Conservation (phyloP, 2,329 filamentous ascomycete genomes). For the Stagonosporopsis cucurbitacearum region DNA sequence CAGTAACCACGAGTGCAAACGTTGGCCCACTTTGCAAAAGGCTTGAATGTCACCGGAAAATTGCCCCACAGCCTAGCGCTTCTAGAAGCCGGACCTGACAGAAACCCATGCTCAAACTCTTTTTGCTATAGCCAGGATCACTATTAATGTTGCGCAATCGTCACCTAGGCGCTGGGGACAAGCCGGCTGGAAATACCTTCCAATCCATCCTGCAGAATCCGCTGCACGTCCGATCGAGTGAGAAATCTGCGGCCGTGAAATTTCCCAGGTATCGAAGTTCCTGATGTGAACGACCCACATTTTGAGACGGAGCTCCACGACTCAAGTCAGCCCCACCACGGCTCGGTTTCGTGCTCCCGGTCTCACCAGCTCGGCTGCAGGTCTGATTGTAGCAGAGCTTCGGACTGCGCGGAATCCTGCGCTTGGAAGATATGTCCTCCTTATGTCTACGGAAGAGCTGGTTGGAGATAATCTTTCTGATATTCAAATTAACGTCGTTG, state of each 20-base stretch:
- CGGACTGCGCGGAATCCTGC: background rate
- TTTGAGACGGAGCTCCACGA: background rate
- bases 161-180: background rate
- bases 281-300: background rate
- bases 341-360: background rate
- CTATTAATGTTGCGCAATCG: background rate
- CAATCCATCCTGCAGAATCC: background rate
- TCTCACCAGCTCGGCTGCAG: constrained; percentile 6
- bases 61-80: background rate
- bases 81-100: constrained; percentile 4
- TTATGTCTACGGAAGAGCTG: background rate
- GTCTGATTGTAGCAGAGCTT: constrained; percentile 3
- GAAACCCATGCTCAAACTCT: background rate
- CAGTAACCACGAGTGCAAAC: background rate
- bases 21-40: background rate
- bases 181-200: background rate
- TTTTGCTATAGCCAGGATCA: background rate
- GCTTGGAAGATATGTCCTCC: too few relatives aligned
- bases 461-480: too few relatives aligned
- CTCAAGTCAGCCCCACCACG: constrained; percentile 8
- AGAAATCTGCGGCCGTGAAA: background rate
- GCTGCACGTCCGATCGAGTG: background rate
- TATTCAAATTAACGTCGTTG: background rate
- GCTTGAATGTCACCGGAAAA: background rate
- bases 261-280: constrained; percentile 2